These are phyloP conservation scores for Bonnemaisonia californica DNA, from an alignment of 31 red algal species.

Conservation along the genomic window DNA sequence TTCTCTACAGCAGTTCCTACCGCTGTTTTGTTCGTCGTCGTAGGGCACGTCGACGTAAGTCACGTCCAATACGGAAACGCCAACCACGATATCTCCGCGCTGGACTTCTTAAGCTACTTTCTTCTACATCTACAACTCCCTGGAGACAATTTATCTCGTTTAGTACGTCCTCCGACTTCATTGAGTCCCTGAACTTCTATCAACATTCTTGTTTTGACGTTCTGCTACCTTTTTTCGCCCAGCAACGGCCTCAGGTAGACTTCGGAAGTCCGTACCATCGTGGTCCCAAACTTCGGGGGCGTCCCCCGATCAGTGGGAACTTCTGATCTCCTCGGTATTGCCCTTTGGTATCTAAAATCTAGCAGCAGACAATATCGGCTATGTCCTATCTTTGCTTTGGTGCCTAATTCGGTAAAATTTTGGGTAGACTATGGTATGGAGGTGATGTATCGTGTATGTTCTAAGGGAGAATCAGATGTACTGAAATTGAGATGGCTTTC, in stretches of 20 bases:
- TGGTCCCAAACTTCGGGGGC: not conserved
- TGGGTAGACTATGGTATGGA: constrained; percentile 32
- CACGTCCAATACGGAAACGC: not conserved
- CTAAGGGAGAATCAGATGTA: not conserved
- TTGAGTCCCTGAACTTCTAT: not conserved
- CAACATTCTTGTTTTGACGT: not conserved
- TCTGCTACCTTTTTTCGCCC: not conserved
- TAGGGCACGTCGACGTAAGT: too few species aligned
- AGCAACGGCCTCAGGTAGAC: not conserved
- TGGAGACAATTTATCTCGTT: not conserved
- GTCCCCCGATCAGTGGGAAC: not conserved
- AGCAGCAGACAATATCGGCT: not conserved
- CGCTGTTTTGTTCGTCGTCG: too few species aligned
- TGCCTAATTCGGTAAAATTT: not conserved
- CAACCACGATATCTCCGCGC: not conserved
- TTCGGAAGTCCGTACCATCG: constrained; percentile 8
- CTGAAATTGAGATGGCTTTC: constrained; percentile 3
- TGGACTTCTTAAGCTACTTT: not conserved
- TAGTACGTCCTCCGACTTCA: not conserved
- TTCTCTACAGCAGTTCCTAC: too few species aligned
- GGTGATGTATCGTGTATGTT: not conserved
- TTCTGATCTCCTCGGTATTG: constrained; percentile 13
- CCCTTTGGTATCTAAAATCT: constrained; percentile 22
- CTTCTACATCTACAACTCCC: not conserved
- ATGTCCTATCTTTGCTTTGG: constrained; percentile 31